phyloP scores from a whole-genome alignment of 2,329 filamentous ascomycete genomes.

The Dothistroma septosporum region DNA sequence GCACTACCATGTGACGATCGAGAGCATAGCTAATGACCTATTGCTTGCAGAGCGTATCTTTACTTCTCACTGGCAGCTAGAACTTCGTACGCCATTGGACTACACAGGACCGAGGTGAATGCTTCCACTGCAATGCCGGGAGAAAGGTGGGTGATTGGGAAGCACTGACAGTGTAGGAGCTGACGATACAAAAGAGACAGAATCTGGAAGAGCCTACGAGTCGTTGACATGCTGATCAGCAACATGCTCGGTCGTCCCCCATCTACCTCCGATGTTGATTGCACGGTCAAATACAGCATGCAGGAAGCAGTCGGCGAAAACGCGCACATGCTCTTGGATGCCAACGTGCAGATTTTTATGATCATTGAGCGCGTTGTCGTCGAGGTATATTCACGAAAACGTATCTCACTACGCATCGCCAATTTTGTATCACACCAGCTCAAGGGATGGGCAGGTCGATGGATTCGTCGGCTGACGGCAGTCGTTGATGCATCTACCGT shows the following conservation, averaged over 20 bases:
- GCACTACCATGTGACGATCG: no score
- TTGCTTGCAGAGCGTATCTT: slow-evolving; percentile 30
- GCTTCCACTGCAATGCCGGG: slow-evolving; percentile 42
- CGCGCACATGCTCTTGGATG: slow-evolving; percentile 32
- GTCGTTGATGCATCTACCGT: neutral
- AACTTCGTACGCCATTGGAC: slow-evolving; percentile 50
- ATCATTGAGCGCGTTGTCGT: slow-evolving; percentile 48
- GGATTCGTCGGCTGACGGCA: slow-evolving; percentile 15
- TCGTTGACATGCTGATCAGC: slow-evolving; percentile 51
- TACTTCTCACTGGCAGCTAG: slow-evolving; percentile 42
- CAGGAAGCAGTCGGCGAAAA: slow-evolving; percentile 24
- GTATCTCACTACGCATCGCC: slow-evolving; percentile 40
- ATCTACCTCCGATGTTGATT: slow-evolving; percentile 51
- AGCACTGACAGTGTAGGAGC: neutral
- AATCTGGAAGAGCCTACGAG: slow-evolving; percentile 52
- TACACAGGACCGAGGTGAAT: slow-evolving; percentile 52
- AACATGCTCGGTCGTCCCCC: slow-evolving; percentile 51
- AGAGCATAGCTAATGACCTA: no score
- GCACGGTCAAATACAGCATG: slow-evolving; percentile 37
- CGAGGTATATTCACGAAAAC: slow-evolving; percentile 44
- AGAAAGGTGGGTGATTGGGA: neutral
- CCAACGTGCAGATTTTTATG: slow-evolving; percentile 44
- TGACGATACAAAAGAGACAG: slow-evolving; percentile 37
- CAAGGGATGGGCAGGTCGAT: slow-evolving; percentile 40
- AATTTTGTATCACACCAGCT: slow-evolving; percentile 40